These are phyloP conservation scores for Abortiporus biennis DNA, from an alignment of 1,284 basidiomycete genomes.

Conservation along the genomic window DNA sequence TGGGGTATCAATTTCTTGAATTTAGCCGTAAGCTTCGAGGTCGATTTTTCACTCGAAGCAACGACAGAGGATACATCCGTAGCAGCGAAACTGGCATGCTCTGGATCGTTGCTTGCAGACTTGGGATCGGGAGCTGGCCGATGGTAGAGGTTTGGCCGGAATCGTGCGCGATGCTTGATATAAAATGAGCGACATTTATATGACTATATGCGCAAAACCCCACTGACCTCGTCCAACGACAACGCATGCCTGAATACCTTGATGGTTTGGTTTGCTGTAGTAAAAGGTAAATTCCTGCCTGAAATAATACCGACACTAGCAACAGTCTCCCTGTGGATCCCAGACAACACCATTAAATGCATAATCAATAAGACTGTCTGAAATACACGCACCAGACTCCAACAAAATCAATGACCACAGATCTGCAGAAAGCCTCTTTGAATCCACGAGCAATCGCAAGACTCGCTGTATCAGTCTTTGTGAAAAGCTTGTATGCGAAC, in stretches of 20 bases:
- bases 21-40: slow-evolving; percentile 3
- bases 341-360: neutral
- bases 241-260: slow-evolving; percentile 38
- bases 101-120: neutral
- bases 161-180: slow-evolving; percentile 29
- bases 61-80: neutral
- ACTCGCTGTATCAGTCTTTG: slow-evolving; percentile 33
- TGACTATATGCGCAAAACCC: neutral
- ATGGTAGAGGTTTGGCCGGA: slow-evolving; percentile 29
- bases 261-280: slow-evolving; percentile 31
- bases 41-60: neutral
- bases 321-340: slow-evolving; percentile 31
- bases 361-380: neutral
- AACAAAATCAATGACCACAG: slow-evolving; percentile 47
- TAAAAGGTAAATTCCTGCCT: slow-evolving; percentile 34
- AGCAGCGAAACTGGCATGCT: slow-evolving; percentile 1
- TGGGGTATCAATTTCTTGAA: neutral
- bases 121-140: slow-evolving; percentile 11
- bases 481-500: slow-evolving; percentile 55
- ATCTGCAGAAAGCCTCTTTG: slow-evolving; percentile 44
- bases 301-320: slow-evolving; percentile 32
- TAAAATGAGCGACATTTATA: neutral
- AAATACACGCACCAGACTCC: slow-evolving; percentile 25
- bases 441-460: slow-evolving; percentile 37
- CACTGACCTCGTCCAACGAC: slow-evolving; percentile 34